Evolutionary conservation across 2,329 filamentous ascomycete genomes (phyloP).

Genomic region (Alternaria atra): DNA sequence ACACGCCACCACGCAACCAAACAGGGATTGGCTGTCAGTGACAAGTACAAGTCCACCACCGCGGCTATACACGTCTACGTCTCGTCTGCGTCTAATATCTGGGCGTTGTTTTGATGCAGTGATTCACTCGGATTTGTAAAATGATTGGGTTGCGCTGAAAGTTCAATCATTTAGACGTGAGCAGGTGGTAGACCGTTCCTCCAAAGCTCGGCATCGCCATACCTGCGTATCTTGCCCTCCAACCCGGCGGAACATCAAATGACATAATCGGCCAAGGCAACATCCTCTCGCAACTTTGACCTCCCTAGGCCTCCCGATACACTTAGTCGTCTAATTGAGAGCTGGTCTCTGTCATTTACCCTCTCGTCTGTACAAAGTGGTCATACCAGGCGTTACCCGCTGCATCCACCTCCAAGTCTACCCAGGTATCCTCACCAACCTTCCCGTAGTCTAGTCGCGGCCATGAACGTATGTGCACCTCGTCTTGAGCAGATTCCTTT

Average conservation of each 20-base stretch:
- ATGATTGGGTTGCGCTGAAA: not conserved
- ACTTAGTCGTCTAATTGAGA: not conserved
- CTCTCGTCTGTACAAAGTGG: constrained; percentile 2
- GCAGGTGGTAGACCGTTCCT: constrained; percentile 1
- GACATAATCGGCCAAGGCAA: constrained; percentile 1
- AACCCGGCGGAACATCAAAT: constrained; percentile 15
- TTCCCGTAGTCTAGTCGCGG: constrained; percentile 23
- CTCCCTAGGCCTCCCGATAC: not conserved
- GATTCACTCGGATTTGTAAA: not conserved
- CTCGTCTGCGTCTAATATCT: not conserved
- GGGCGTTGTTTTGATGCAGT: not conserved
- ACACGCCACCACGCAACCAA: constrained; percentile 19
- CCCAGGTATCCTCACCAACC: not conserved
- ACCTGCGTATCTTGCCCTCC: constrained; percentile 10
- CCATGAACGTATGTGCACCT: constrained; percentile 58
- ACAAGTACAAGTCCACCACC: constrained; percentile 8
- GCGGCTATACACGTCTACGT: constrained; percentile 6
- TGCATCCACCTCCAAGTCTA: constrained; percentile 11
- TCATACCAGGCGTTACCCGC: constrained; percentile 9
- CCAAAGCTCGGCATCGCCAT: constrained; percentile 17
- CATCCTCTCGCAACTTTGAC: not conserved
- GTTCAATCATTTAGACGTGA: not conserved
- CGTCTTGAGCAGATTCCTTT: not conserved
- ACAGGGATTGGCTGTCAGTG: constrained; percentile 20
- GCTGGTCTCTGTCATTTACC: not conserved